A percentile compares a stretch with the other conserved stretches of the same genome.
Conservation (phyloP, 441 rosid genomes). For the Manihot esculenta region DNA sequence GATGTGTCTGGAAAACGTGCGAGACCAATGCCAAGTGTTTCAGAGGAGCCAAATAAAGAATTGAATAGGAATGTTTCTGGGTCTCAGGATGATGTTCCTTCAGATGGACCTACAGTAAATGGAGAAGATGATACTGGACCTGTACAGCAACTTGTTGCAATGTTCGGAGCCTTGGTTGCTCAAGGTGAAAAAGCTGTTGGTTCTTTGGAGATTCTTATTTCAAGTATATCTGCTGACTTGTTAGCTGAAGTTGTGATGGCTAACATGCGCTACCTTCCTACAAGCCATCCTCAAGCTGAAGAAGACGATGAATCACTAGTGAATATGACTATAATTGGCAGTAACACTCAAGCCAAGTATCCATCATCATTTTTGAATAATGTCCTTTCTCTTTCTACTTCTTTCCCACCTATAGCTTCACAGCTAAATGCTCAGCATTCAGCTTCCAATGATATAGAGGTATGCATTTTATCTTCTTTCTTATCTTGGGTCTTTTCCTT, state of each 20-base stretch:
- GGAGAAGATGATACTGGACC: constrained; percentile 66
- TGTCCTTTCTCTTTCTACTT: constrained; percentile 76
- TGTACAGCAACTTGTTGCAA: constrained; percentile 89
- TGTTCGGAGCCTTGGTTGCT: constrained; percentile 96
- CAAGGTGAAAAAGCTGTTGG: constrained; percentile 95
- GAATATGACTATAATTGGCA: constrained; percentile 69
- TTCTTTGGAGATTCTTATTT: constrained; percentile 87
- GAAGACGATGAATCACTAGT: constrained; percentile 56
- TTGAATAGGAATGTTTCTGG: constrained; percentile 36
- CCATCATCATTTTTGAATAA: constrained; percentile 75
- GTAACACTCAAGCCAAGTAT: constrained; percentile 66
- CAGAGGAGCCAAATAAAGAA: constrained; percentile 63
- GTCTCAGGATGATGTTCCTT: constrained; percentile 47
- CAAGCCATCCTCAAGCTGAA: constrained; percentile 45
- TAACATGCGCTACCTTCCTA: constrained; percentile 83
- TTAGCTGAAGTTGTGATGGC: constrained; percentile 98
- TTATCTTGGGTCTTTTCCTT: constrained; percentile 6
- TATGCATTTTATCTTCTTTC: constrained; percentile 27
- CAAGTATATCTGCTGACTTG: constrained; percentile 90
- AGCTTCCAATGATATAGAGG: constrained; percentile 41
- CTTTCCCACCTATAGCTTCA: constrained; percentile 78
- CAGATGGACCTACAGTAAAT: constrained; percentile 42
- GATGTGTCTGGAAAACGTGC: constrained; percentile 67
- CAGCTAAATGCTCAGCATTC: constrained; percentile 40
- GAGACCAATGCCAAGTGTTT: constrained; percentile 53